These are phyloP conservation scores for Hortiboletus campestris DNA, from an alignment of 768 basidiomycete species.

Conservation along the genomic window DNA sequence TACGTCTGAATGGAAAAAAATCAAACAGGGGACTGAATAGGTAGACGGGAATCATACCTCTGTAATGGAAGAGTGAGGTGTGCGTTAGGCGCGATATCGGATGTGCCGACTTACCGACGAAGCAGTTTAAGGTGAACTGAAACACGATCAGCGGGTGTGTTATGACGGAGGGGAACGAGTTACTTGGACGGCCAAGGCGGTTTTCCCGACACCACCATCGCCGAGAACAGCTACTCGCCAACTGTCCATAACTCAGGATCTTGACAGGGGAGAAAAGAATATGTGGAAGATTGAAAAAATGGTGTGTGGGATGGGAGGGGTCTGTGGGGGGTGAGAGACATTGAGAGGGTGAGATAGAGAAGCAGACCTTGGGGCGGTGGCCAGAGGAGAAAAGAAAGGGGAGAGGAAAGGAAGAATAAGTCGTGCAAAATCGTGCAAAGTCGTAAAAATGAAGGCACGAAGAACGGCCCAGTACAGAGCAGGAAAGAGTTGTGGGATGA, in stretches of 20 bases:
- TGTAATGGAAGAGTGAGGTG: slow-evolving; percentile 30
- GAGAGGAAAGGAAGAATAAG: slow-evolving; percentile 41
- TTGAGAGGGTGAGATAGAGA: slow-evolving; percentile 21
- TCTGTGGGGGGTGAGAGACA: slow-evolving; percentile 19
- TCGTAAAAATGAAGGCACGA: slow-evolving; percentile 52
- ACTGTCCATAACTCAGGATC: slow-evolving; percentile 69
- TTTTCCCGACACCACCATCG: slow-evolving; percentile 97
- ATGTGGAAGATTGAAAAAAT: slow-evolving; percentile 31
- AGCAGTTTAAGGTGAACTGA: slow-evolving; percentile 95
- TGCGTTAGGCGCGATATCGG: slow-evolving; percentile 10
- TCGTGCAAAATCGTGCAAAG: slow-evolving; percentile 68
- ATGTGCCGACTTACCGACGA: slow-evolving; percentile 69
- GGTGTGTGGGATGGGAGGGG: slow-evolving; percentile 11
- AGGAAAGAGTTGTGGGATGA: slow-evolving; percentile 22
- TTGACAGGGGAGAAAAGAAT: slow-evolving; percentile 18
- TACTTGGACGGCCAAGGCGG: slow-evolving; percentile 93
- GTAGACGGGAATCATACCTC: slow-evolving; percentile 46
- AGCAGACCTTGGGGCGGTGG: slow-evolving; percentile 29
- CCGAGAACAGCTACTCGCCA: slow-evolving; percentile 96
- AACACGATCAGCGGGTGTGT: slow-evolving; percentile 13
- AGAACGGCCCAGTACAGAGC: slow-evolving; percentile 26
- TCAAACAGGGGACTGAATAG: slow-evolving; percentile 6
- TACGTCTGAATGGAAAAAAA: slow-evolving; percentile 61
- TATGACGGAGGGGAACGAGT: slow-evolving; percentile 23
- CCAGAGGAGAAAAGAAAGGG: slow-evolving; percentile 39